Evolutionary conservation across 495 filamentous ascomycete genomes (phyloP).

Genomic region (Aspergillus incahuasiensis): DNA sequence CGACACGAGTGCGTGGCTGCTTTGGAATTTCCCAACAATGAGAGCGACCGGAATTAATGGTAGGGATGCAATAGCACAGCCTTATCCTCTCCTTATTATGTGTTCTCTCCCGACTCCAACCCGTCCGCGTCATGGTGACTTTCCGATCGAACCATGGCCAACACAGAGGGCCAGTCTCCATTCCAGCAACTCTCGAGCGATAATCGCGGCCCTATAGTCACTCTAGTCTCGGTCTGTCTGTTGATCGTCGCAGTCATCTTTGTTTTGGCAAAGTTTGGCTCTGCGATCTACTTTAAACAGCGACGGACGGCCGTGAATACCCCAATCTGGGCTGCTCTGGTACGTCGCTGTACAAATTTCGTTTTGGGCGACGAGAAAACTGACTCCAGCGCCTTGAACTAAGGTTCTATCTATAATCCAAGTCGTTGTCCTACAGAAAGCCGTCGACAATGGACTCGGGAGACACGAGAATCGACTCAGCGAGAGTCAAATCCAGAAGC

Average conservation of each 20-base stretch:
- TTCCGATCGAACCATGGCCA: slow-evolving; percentile 16
- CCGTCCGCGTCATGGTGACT: neutral
- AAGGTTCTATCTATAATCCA: slow-evolving; percentile 23
- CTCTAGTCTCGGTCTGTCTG: slow-evolving; percentile 22
- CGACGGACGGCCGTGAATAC: slow-evolving; percentile 22
- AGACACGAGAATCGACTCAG: slow-evolving; percentile 18
- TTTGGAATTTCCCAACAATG: neutral
- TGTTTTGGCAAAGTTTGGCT: slow-evolving; percentile 21
- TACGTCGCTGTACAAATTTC: slow-evolving; percentile 16
- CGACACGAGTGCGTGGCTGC: too few relatives aligned
- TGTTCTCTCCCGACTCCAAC: neutral
- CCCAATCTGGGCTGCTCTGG: slow-evolving; percentile 30
- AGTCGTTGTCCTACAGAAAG: slow-evolving; percentile 24
- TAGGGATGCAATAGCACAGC: neutral
- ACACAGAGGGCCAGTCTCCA: slow-evolving; percentile 6
- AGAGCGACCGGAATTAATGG: neutral
- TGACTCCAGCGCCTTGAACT: slow-evolving; percentile 27
- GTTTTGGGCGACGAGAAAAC: neutral
- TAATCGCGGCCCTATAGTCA: slow-evolving; percentile 22
- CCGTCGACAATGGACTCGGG: slow-evolving; percentile 26
- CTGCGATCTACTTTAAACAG: slow-evolving; percentile 28
- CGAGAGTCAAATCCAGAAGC: slow-evolving; percentile 13
- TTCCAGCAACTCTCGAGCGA: slow-evolving; percentile 18
- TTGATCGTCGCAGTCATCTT: slow-evolving; percentile 24
- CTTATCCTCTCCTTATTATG: neutral